Conservation (phyloP, 441 rosid species). For the Eutrema salsugineum region DNA sequence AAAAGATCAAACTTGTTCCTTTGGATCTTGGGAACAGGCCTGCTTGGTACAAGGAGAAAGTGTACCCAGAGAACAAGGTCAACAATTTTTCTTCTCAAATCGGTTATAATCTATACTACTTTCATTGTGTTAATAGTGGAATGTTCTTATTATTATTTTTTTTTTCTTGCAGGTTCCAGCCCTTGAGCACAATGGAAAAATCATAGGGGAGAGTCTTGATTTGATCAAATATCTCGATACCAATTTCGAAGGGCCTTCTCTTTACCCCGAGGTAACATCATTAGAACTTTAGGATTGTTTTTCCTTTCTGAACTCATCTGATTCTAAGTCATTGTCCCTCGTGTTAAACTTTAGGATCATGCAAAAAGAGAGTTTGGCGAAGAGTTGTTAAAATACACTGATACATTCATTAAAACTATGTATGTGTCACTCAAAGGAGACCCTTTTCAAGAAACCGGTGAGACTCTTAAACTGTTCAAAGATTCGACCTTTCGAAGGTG, state of each 20-base stretch:
- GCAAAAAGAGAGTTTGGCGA: conserved; percentile 57
- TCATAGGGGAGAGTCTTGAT: conserved; percentile 85
- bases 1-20: conserved; percentile 52
- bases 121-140: background rate
- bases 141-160: background rate
- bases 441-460: conserved; percentile 51
- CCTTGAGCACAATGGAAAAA: conserved; percentile 82
- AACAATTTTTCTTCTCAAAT: background rate
- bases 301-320: background rate
- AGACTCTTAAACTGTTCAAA: background rate
- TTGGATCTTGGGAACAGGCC: conserved; percentile 45
- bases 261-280: conserved; percentile 53
- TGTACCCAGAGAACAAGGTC: conserved; percentile 43
- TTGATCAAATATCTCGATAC: conserved; percentile 73
- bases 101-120: background rate
- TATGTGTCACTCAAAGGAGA: conserved; percentile 62
- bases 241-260: conserved; percentile 81
- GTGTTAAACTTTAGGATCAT: conserved; percentile 53
- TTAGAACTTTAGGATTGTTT: too few relatives aligned
- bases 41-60: conserved; percentile 60
- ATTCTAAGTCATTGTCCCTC: background rate
- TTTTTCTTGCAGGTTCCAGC: conserved; percentile 71
- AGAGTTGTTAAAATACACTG: conserved; percentile 55
- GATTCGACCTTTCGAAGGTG: background rate
- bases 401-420: conserved; percentile 42